Percentiles rank a stretch among this genome's conserved stretches.
Conservation (phyloP, 179 eudicot species). For the Camellia oleifera region DNA sequence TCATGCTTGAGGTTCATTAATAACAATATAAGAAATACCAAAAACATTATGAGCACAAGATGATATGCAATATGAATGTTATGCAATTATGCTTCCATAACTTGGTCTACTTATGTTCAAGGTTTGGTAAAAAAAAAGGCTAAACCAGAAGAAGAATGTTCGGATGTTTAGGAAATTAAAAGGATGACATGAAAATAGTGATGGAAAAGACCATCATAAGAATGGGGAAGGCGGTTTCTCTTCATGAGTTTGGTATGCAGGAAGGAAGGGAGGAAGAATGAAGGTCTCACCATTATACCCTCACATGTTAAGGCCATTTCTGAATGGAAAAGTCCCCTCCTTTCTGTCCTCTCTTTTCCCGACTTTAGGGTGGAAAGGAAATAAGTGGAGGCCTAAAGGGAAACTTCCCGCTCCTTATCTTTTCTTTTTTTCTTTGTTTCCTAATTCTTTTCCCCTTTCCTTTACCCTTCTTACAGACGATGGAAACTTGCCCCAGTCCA, state of each 20-base stretch:
- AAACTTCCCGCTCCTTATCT: background rate
- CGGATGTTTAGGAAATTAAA: background rate
- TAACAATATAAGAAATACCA: background rate
- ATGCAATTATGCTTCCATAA: background rate
- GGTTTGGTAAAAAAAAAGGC: background rate
- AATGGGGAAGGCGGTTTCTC: conserved; percentile 3
- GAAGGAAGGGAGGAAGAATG: background rate
- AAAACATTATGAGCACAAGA: background rate
- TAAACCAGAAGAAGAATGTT: background rate
- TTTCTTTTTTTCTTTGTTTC: background rate
- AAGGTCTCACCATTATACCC: background rate
- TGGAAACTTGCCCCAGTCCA: background rate
- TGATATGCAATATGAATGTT: background rate
- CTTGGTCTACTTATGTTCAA: background rate
- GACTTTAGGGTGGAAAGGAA: no score
- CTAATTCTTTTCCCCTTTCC: background rate
- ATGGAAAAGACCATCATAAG: background rate
- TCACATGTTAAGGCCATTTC: no score
- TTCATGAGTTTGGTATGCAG: background rate
- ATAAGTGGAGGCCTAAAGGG: no score
- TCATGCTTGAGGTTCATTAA: background rate
- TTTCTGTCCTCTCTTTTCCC: no score
- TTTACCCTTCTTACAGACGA: background rate
- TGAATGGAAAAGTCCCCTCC: no score
- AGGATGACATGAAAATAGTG: background rate